Percentiles rank a stretch among this genome's conserved stretches.
Conservation (phyloP, 2,329 filamentous ascomycete species). For the Aureobasidium uvarum region DNA sequence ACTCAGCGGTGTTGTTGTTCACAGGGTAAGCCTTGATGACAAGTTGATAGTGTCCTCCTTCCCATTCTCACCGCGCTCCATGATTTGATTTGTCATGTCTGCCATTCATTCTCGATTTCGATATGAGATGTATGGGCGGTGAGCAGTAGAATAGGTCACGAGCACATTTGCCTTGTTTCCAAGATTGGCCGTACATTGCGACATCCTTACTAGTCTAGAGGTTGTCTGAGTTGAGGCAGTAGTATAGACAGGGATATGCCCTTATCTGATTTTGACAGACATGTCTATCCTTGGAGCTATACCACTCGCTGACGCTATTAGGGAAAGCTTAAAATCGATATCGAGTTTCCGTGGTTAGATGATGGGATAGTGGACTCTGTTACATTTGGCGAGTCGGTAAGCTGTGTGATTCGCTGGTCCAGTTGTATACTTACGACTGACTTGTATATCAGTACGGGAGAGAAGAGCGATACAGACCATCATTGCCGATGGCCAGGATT, state of each 20-base stretch:
- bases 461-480: not conserved
- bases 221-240: not conserved
- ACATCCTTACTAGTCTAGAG: not conserved
- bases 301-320: not conserved
- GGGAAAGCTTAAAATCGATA: not conserved
- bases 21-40: not conserved
- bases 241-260: constrained; percentile 4
- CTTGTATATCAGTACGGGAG: not conserved
- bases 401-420: not conserved
- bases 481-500: not conserved
- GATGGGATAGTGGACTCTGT: not conserved
- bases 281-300: not conserved
- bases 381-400: constrained; percentile 4
- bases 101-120: not conserved
- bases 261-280: not conserved
- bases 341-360: not conserved
- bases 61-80: not conserved
- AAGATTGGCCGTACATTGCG: not conserved
- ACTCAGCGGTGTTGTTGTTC: not conserved
- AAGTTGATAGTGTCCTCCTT: not conserved
- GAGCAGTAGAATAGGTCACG: not conserved
- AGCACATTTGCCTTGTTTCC: constrained; percentile 5
- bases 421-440: not conserved
- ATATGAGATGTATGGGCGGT: not conserved
- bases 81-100: not conserved